These are phyloP conservation scores for Colletotrichum sp. DNA, from an alignment of 2,329 filamentous ascomycete genomes.

Conservation along the genomic window DNA sequence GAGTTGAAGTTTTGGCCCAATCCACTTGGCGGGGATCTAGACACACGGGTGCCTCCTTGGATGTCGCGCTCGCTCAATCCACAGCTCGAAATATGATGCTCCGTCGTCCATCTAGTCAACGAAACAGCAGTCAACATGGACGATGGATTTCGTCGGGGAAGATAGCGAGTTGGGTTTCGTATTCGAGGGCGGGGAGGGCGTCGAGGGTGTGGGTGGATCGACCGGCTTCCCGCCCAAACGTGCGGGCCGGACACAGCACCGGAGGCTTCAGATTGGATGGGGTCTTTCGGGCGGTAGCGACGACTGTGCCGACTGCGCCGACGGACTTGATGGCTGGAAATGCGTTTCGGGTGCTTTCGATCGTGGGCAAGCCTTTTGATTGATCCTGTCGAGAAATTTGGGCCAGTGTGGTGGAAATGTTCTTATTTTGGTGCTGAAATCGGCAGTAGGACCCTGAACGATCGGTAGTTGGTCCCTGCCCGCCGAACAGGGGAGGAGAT, in stretches of 20 bases:
- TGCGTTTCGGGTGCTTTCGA: not conserved
- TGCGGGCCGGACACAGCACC: not conserved
- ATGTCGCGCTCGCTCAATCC: not conserved
- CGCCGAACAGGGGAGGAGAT: not conserved
- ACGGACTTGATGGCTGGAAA: not conserved
- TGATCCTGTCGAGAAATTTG: not conserved
- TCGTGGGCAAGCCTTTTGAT: not conserved
- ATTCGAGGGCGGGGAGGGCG: not conserved
- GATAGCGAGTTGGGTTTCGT: not conserved
- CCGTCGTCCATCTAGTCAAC: not conserved
- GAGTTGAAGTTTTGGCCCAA: not conserved
- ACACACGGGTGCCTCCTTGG: not conserved
- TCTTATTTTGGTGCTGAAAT: not conserved
- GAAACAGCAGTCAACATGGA: not conserved
- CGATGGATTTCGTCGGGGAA: not conserved
- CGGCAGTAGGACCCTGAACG: not conserved
- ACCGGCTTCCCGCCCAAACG: not conserved
- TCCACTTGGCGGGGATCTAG: not conserved
- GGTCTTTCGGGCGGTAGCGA: not conserved
- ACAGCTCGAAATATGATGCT: not conserved
- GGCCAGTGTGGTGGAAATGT: not conserved
- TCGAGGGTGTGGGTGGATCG: not conserved
- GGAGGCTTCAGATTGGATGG: not conserved
- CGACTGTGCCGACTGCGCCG: not conserved
- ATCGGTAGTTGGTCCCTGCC: not conserved